phyloP scores from a whole-genome alignment of 179 eudicot species.

The Corrigiola litoralis region DNA sequence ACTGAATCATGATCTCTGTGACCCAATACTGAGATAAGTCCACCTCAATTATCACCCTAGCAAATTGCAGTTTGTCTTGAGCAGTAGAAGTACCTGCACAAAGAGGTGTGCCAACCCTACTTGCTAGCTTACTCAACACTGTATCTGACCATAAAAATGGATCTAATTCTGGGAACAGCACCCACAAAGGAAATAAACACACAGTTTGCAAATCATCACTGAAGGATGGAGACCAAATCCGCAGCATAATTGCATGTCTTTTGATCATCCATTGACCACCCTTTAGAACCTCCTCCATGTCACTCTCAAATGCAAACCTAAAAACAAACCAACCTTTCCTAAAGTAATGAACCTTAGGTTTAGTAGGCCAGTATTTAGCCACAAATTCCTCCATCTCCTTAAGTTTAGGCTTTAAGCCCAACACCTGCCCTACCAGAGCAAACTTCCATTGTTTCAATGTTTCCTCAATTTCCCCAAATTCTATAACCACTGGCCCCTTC shows the following conservation, averaged over 20 bases:
- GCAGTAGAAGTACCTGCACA: background rate
- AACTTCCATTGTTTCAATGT: too few relatives aligned
- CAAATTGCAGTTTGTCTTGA: too few relatives aligned
- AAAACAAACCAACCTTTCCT: background rate
- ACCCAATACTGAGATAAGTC: too few relatives aligned
- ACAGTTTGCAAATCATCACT: background rate
- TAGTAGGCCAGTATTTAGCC: background rate
- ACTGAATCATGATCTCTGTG: too few relatives aligned
- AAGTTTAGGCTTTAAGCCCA: background rate
- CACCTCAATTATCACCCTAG: too few relatives aligned
- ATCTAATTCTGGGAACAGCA: background rate
- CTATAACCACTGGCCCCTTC: too few relatives aligned
- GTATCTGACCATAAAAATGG: background rate
- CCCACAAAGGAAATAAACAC: background rate
- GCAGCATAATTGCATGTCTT: background rate
- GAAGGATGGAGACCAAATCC: background rate
- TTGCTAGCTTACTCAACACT: background rate
- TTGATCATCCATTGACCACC: background rate
- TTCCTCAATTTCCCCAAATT: too few relatives aligned
- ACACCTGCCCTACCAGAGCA: background rate
- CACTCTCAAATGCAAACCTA: background rate
- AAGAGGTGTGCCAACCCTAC: background rate
- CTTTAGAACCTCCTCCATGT: background rate
- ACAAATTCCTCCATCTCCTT: background rate
- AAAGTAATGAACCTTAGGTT: background rate